These are phyloP conservation scores for Phaeolepiota aurea DNA, from an alignment of 768 basidiomycete species.

Conservation along the genomic window DNA sequence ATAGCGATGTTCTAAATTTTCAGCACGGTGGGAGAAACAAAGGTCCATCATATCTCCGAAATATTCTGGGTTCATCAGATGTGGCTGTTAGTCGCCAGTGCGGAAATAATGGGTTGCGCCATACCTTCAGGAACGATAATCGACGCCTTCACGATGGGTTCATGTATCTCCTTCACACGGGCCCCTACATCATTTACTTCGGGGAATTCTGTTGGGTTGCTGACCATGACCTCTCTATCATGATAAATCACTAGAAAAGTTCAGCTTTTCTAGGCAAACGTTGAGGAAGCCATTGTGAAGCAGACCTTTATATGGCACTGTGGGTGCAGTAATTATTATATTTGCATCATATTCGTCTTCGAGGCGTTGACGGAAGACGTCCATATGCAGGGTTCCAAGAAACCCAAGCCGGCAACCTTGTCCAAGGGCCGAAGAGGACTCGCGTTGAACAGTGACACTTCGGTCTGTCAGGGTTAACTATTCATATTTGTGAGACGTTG, in stretches of 20 bases:
- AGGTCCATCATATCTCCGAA: conserved; percentile 96
- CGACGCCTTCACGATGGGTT: conserved; percentile 88
- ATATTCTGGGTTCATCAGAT: conserved; percentile 61
- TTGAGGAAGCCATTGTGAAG: conserved; percentile 91
- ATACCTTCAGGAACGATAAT: conserved; percentile 92
- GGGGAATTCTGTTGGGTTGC: conserved; percentile 95
- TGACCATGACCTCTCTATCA: conserved; percentile 56
- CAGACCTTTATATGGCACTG: conserved; percentile 85
- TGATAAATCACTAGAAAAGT: conserved; percentile 59
- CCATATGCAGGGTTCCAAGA: conserved; percentile 93
- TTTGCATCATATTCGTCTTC: conserved; percentile 96
- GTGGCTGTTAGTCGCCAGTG: background rate
- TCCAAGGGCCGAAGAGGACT: conserved; percentile 89
- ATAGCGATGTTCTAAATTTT: conserved; percentile 77
- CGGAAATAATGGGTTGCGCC: conserved; percentile 5
- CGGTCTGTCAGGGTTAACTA: conserved; percentile 82
- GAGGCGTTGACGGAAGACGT: conserved; percentile 88
- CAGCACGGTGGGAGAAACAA: conserved; percentile 78
- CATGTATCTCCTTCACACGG: conserved; percentile 72
- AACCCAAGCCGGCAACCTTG: conserved; percentile 95
- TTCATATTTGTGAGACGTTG: conserved; percentile 5
- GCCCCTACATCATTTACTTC: conserved; percentile 57
- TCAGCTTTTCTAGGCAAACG: conserved; percentile 84
- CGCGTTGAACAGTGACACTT: conserved; percentile 83
- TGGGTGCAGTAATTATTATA: conserved; percentile 92